phyloP scores from a whole-genome alignment of 306 rosid species.

The Medicago arabica region DNA sequence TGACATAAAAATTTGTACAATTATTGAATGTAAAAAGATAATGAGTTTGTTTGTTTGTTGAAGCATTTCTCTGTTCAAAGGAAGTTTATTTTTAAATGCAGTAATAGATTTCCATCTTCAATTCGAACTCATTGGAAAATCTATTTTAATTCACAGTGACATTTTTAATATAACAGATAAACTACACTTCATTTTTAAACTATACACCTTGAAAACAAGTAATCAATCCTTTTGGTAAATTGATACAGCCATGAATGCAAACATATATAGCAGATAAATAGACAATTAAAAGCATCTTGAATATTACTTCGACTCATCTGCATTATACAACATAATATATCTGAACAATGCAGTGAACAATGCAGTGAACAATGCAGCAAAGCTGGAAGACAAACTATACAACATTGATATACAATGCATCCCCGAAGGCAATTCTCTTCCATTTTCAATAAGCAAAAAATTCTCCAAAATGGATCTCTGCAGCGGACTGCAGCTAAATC shows the following conservation, averaged over 20 bases:
- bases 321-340: not conserved
- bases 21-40: no score
- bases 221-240: not conserved
- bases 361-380: conserved; percentile 30
- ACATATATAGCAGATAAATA: not conserved
- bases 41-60: no score
- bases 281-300: not conserved
- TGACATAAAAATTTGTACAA: not conserved
- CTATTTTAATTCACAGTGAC: not conserved
- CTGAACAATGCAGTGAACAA: conserved; percentile 28
- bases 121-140: not conserved
- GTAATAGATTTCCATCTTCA: not conserved
- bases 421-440: not conserved
- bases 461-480: not conserved
- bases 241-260: not conserved
- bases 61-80: no score
- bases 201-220: not conserved
- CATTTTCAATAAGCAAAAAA: conserved; percentile 8
- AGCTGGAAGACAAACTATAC: not conserved
- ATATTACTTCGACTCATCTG: not conserved
- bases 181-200: no score
- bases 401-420: conserved; percentile 6
- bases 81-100: no score
- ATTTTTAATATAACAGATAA: not conserved
- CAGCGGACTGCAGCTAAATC: not conserved